Base-by-base conservation (phyloP, 1,284 basidiomycete genomes). In the Ceratobasidium sp. region DNA sequence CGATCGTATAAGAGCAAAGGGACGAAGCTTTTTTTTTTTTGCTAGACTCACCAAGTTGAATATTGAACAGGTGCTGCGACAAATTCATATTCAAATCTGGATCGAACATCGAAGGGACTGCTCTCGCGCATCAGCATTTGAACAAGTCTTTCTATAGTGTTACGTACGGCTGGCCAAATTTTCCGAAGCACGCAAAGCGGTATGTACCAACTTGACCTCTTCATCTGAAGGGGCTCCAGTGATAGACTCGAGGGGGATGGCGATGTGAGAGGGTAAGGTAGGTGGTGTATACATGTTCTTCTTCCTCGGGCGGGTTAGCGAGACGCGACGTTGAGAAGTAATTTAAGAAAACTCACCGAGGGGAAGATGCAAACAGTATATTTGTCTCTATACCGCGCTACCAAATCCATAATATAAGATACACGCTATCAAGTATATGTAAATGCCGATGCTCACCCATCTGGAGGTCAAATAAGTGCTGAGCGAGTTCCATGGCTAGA, bases 371-470 rank as follows among this genome's bases (percentile, higher is more conserved):
- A 24, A 50, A 9, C 15, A 17, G 69, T 45, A 51, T 72, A 51
- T 41, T 29, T 45, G 11, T 50, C 27, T 2, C 69, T 44, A 53
- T 72, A 48, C 19, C 47, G 56, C 3, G 69, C 69, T 72, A 22
- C 17, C 1, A 60, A 5, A 67, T 33, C 2, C 2, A 60, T 3
- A 19, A 41, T 33, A 60, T 60, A 27, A 50, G n/a, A n/a, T n/a
- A n/a, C n/a, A n/a, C n/a, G n/a, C n/a, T n/a, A n/a, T n/a, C n/a
- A n/a, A n/a, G n/a, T n/a, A n/a, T n/a, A 41, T 11, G n/a, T n/a
- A n/a, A n/a, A n/a, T n/a, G 27, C 2, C 1, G 8, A 51, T n/a
- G 59, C 69, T 62, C 29, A 72, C 69, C 69, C 69, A 72, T 72
- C n/a, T n/a, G 59, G 22, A 41, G 33, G 2, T 41, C 59, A 22